Base-by-base conservation (phyloP, 2,329 filamentous ascomycete species). In the Ophiostoma sp. region DNA sequence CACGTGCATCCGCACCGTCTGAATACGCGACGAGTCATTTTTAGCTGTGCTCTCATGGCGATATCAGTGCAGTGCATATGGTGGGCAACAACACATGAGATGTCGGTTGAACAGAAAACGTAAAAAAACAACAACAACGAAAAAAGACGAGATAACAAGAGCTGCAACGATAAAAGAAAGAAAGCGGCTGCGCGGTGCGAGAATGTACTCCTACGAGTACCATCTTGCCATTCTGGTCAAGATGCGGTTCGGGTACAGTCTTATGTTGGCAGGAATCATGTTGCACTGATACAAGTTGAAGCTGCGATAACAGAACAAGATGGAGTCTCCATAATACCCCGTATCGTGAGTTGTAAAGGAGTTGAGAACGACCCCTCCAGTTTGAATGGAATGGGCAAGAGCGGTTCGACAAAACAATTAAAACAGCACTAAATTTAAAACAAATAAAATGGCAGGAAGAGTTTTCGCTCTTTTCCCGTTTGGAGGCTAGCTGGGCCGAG, bases 401-500 rank as follows among this genome's bases (percentile, higher is more conserved):
- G 45, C 12, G 49, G 27, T 27, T 44, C 47, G 27, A 55, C 27
- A 14, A 60, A 12, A 9, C 55, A 18, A 60, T 60, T 60, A 40
- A 60, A 49, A 60, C 8, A 38, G 52, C 52, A 36, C 27, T 12
- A 11, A 38, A 36, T 12, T 36, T 47, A 12, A 44, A 14, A 36
- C 3, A 16, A 64, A 45, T 45, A 64, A 63, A 18, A 42, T 27
- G 63, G 40, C 18, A 47, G 42, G 64, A 52, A 65, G 12, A 65
- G 45, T 52, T 66, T 65, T 42, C 40, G 52, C 64, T 66, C 27
- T 66, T 58, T 66, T 18, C 66, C 66, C 45, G 47, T 41, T 68
- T 49, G 36, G 41, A 44, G 36, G 41, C 18, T 44, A 62, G 58
- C 36, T 38, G 27, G 16, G 14, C n/a, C 16, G 47, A 63, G 66